A percentile compares a stretch with the other conserved stretches of the same genome.
Conservation (phyloP, 495 filamentous ascomycete genomes). For the Polyplosphaeria fusca region DNA sequence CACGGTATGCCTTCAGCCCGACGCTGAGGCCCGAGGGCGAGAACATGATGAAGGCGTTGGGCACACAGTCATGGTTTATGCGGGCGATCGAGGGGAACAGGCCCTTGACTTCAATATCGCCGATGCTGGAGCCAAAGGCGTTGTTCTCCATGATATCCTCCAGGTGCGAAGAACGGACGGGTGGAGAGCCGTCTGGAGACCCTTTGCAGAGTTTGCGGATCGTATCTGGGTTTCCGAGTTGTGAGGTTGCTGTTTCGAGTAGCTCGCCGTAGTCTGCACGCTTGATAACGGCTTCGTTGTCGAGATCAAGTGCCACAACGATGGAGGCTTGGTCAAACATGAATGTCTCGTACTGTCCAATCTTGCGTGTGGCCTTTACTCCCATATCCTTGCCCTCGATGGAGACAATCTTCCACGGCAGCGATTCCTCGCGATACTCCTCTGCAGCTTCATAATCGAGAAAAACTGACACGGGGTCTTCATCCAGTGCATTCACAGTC, state of each 20-base stretch:
- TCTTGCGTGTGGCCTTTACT: slow-evolving; percentile 14
- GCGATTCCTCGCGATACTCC: background rate
- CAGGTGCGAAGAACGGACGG: too few species aligned
- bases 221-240: slow-evolving; percentile 6
- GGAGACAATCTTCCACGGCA: slow-evolving; percentile 8
- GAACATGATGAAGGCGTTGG: slow-evolving; percentile 22
- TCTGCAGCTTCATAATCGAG: background rate
- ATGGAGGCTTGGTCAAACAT: slow-evolving; percentile 21
- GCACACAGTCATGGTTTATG: slow-evolving; percentile 23
- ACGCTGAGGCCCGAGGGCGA: slow-evolving; percentile 14
- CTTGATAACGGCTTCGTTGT: too few species aligned
- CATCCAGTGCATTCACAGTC: background rate
- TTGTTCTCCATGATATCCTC: slow-evolving; percentile 22
- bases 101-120: background rate
- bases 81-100: slow-evolving; percentile 15
- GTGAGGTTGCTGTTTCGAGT: background rate
- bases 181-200: too few species aligned
- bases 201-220: too few species aligned
- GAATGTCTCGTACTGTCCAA: slow-evolving; percentile 21
- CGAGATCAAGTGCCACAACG: slow-evolving; percentile 5
- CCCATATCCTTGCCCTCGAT: slow-evolving; percentile 15
- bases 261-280: background rate
- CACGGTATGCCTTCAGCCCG: slow-evolving; percentile 21
- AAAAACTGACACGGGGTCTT: slow-evolving; percentile 13
- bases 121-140: slow-evolving; percentile 15